These are phyloP conservation scores for Hypocreales sp. DNA, from an alignment of 2,329 filamentous ascomycete species.

Conservation along the genomic window DNA sequence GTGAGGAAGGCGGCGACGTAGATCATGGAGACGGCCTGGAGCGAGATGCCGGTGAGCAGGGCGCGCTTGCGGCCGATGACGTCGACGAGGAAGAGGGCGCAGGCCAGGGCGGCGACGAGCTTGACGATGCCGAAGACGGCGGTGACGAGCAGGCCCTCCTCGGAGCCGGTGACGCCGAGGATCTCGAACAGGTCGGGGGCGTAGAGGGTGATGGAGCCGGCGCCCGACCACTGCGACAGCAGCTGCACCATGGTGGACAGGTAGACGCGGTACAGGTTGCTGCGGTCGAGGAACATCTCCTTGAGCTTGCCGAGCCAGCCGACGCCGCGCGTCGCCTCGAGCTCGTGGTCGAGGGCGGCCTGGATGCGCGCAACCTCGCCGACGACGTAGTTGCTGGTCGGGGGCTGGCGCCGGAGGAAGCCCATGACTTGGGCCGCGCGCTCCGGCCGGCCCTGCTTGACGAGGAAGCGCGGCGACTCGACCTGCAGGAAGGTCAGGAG, in stretches of 20 bases:
- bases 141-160: constrained; percentile 57
- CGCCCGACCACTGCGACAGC: constrained; percentile 59
- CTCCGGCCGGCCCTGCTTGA: constrained; percentile 47
- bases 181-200: constrained; percentile 58
- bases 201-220: constrained; percentile 62
- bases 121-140: constrained; percentile 67
- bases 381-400: constrained; percentile 44
- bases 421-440: constrained; percentile 40
- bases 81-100: constrained; percentile 66
- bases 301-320: constrained; percentile 49
- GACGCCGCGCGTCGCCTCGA: constrained; percentile 52
- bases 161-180: constrained; percentile 51
- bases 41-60: constrained; percentile 41
- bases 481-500: constrained; percentile 51
- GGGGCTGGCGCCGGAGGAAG: constrained; percentile 40
- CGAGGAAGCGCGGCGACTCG: constrained; percentile 56
- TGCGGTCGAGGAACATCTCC: constrained; percentile 51
- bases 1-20: constrained; percentile 48
- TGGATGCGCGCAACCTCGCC: constrained; percentile 50
- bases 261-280: constrained; percentile 60
- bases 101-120: constrained; percentile 48
- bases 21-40: constrained; percentile 45
- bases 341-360: constrained; percentile 50
- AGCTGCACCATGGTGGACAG: constrained; percentile 54
- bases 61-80: constrained; percentile 61